Base-by-base conservation (phyloP, 2,329 filamentous ascomycete species). In the Drechslerella dactyloides region DNA sequence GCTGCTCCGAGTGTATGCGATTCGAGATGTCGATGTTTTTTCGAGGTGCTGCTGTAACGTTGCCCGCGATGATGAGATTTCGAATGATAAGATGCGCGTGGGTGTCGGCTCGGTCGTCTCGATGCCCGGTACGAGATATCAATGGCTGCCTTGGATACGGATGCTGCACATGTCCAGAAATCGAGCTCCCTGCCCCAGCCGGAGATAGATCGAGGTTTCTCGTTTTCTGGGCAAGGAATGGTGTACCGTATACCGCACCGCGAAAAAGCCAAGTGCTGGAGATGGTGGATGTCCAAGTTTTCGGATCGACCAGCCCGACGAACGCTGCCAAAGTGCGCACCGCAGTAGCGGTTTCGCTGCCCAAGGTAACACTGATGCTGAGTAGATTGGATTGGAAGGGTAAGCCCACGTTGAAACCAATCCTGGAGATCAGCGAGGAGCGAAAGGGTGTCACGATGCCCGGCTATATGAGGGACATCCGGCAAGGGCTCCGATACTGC, bases 381-480 rank as follows among this genome's bases (percentile, higher is more conserved):
- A 72, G 64, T 65, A 72, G 59, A 72, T 72, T 65, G 50, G 37
- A 40, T 57, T 44, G 61, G 42, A 42, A 55, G 60, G 50, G 52
- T 40, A 55, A 23, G 37, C 52, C 42, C 53, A 52, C 53, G 61
- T 58, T 55, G 42, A 33, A 27, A 55, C 54, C 46, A 48, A 54
- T 54, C 53, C 54, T 59, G 37, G 65, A 55, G 53, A 70, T 63
- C 65, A 70, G 54, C 54, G 59, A 59, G 37, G 33, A 19, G 23
- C 11, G 54, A 69, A 69, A 52, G 64, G 56, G 65, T 69, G 65
- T 62, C 57, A 37, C 61, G 53, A 51, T 70, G 51, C 57, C 51
- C 68, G 68, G 68, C 68, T 72, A 72, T 72, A 72, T 72, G 60
- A 64, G 60, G 68, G 64, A 72, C 35, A 55, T 65, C 57, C 68